Base-by-base conservation (phyloP, 345 rosid species). In the Boechera retrofracta region DNA sequence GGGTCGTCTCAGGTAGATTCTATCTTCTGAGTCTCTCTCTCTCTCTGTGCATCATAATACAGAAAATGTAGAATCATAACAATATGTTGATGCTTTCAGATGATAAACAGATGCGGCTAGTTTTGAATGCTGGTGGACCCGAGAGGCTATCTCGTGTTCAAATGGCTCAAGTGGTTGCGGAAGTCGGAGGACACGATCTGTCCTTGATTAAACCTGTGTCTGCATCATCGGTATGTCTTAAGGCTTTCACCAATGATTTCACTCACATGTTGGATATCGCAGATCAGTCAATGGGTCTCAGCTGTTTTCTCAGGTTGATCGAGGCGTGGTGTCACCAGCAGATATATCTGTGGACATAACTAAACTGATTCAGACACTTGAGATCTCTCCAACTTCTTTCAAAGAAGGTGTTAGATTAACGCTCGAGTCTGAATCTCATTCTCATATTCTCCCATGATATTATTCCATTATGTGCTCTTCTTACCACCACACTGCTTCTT, bases 291-390 rank as follows among this genome's bases (percentile, higher is more conserved):
- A 39, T 57, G 32, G 13, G 21, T 45, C 8, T 64, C 10, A 36
- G 26, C 29, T 77, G 53, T 62, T 72, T 66, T 80, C 76, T 47
- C 82, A 88, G 97, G 86, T 88, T 74, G 89, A 91, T 67, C 90
- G 94, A 2, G 96, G 97, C 4, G 87, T 91, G 21, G 59, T 31
- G 53, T 91, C 97, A 47, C 98, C 98, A 13, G 85, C 96, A 55
- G 98, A 91, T 73, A 94, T 91, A 75, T 90, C 97, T 15, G 91
- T 94, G 96, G 93, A 91, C 71, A 84, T 89, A 65, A 83, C 86
- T 16, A 91, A 86, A 59, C 81, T 93, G 82, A 79, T 89, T 79
- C 83, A 83, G 65, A 77, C 82, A 1, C 81, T 88, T 41, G 45
- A 80, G 15, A 31, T 93, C 35, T 71, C 75, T 49, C 97, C 96